Conservation (phyloP, 2,329 filamentous ascomycete genomes). For the Colletotrichum theobromicola region DNA sequence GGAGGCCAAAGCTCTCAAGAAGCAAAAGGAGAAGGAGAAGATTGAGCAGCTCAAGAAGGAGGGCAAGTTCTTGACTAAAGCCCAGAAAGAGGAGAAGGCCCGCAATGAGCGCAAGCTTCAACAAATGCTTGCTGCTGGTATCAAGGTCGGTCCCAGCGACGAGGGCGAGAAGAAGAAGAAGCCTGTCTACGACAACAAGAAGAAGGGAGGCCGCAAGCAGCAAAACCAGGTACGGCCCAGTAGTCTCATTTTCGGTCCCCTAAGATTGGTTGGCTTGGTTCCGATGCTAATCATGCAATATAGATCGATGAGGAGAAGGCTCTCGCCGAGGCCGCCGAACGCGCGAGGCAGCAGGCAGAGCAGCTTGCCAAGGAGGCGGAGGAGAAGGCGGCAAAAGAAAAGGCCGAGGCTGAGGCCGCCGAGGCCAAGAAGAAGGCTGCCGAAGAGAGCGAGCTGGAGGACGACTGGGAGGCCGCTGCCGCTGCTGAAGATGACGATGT, state of each 20-base stretch:
- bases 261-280: not conserved
- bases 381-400: conserved; percentile 62
- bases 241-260: not conserved
- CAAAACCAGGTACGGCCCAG: conserved; percentile 56
- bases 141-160: conserved; percentile 70
- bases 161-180: conserved; percentile 75
- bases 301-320: conserved; percentile 79
- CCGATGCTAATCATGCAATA: not conserved
- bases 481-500: conserved; percentile 77
- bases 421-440: conserved; percentile 59
- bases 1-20: conserved; percentile 78
- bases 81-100: conserved; percentile 82
- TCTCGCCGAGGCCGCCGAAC: conserved; percentile 78
- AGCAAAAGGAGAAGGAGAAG: conserved; percentile 85
- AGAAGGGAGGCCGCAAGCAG: conserved; percentile 61
- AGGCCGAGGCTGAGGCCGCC: conserved; percentile 61
- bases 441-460: conserved; percentile 66
- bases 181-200: conserved; percentile 77
- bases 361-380: conserved; percentile 66
- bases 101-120: conserved; percentile 80
- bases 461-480: conserved; percentile 89
- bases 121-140: conserved; percentile 82
- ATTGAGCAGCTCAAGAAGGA: conserved; percentile 88
- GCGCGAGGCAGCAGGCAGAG: conserved; percentile 72
- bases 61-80: conserved; percentile 86